Conservation (phyloP, 2,329 filamentous ascomycete genomes). For the Claviceps lovelessii region DNA sequence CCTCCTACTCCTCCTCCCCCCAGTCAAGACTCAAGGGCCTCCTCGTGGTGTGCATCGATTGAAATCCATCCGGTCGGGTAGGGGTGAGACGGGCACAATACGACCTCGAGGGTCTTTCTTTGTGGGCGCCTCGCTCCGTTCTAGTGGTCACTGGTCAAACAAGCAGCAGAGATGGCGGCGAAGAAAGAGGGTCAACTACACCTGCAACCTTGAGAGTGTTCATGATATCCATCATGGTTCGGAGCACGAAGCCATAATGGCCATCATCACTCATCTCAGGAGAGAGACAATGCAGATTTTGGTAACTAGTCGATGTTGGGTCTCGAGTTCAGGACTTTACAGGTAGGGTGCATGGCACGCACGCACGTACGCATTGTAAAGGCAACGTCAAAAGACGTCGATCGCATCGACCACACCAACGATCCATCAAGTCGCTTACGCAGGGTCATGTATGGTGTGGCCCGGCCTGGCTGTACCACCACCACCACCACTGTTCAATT, state of each 20-base stretch:
- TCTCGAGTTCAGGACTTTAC: background rate
- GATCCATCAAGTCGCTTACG: background rate
- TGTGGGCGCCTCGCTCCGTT: background rate
- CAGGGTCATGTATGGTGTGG: background rate
- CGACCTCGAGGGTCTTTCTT: background rate
- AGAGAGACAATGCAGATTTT: background rate
- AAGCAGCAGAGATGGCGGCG: background rate
- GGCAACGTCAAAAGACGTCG: background rate
- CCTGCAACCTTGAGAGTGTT: background rate
- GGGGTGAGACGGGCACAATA: background rate
- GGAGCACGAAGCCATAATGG: background rate
- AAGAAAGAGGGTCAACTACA: background rate
- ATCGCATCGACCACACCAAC: background rate
- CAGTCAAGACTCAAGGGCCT: background rate
- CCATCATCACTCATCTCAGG: background rate
- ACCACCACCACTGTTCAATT: background rate
- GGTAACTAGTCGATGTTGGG: background rate
- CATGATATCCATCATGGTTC: too few relatives aligned
- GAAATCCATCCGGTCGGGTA: background rate
- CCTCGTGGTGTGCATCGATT: background rate
- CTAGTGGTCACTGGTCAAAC: background rate
- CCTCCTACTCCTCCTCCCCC: background rate
- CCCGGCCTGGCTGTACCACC: background rate
- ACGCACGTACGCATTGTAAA: background rate
- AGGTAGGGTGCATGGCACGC: background rate